These are phyloP conservation scores for Penicillium malachiteum DNA, from an alignment of 495 filamentous ascomycete genomes.

Conservation along the genomic window DNA sequence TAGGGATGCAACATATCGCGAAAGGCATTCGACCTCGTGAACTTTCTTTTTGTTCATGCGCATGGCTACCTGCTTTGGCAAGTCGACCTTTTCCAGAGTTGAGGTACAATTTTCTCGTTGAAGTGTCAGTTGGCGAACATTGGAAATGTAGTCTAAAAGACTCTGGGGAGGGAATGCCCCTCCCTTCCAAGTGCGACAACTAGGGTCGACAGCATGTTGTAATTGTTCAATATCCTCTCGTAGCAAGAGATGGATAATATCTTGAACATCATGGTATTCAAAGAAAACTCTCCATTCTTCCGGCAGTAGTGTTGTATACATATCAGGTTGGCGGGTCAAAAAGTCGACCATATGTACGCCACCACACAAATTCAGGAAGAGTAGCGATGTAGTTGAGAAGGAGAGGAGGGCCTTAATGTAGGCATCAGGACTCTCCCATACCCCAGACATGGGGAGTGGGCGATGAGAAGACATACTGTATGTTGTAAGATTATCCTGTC, in stretches of 20 bases:
- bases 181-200: conserved; percentile 43
- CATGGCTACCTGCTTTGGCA: conserved; percentile 70
- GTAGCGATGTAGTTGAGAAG: conserved; percentile 70
- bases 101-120: conserved; percentile 53
- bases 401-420: conserved; percentile 77
- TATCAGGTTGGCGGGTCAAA: conserved; percentile 77
- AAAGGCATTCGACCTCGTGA: conserved; percentile 77
- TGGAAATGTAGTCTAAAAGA: conserved; percentile 71
- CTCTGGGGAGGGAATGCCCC: conserved; percentile 60
- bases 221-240: conserved; percentile 60
- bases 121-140: conserved; percentile 72
- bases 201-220: neutral
- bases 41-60: conserved; percentile 97
- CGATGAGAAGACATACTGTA: conserved; percentile 18
- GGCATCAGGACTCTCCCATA: conserved; percentile 58
- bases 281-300: conserved; percentile 80
- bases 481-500: too few species aligned
- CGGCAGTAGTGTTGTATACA: conserved; percentile 74
- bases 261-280: conserved; percentile 62
- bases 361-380: conserved; percentile 85
- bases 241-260: conserved; percentile 75
- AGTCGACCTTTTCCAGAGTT: conserved; percentile 16
- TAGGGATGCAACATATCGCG: conserved; percentile 56
- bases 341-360: conserved; percentile 96
- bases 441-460: conserved; percentile 57